These are phyloP conservation scores for Corylus avellana DNA, from an alignment of 306 rosid genomes.

Conservation along the genomic window DNA sequence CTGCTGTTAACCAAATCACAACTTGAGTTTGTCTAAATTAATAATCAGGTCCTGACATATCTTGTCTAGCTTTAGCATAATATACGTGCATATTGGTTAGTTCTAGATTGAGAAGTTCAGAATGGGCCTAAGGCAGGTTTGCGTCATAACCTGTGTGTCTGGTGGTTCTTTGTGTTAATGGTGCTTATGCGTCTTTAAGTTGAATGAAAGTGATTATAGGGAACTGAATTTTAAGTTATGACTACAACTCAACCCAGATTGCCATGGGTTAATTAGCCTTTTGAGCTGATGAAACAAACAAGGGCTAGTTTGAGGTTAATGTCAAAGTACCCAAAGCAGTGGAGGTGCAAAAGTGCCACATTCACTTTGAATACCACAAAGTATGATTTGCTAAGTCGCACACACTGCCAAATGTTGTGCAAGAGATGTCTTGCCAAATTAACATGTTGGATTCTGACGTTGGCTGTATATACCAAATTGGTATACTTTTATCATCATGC, in stretches of 20 bases:
- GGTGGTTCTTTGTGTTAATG: neutral
- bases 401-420: neutral
- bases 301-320: neutral
- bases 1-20: neutral
- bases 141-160: neutral
- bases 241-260: neutral
- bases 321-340: neutral
- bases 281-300: neutral
- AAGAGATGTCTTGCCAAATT: conserved; percentile 5
- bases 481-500: neutral
- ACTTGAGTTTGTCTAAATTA: neutral
- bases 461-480: neutral
- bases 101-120: neutral
- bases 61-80: neutral
- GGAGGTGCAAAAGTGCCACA: neutral
- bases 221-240: neutral
- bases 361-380: neutral
- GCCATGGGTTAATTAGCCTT: neutral
- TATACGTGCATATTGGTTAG: neutral
- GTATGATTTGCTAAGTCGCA: neutral
- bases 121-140: neutral
- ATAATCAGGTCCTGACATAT: neutral
- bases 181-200: neutral
- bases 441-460: conserved; percentile 7
- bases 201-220: neutral